phyloP scores from a whole-genome alignment of 441 rosid species.

The Pelargonium citronellum region DNA sequence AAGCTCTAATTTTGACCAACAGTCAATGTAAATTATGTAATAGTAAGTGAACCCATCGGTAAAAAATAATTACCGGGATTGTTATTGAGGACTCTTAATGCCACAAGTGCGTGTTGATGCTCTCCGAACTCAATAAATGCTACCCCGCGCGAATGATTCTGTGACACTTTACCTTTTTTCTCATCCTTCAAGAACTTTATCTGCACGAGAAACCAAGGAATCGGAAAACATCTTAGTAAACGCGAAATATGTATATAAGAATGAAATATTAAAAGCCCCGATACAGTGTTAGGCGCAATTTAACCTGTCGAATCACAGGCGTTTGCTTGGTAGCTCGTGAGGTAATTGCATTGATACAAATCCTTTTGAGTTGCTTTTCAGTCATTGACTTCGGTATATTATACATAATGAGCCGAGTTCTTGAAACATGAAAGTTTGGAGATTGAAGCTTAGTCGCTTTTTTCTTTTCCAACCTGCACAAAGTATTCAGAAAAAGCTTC shows the following conservation, averaged over 20 bases:
- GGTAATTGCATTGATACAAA: conserved; percentile 64
- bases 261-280: conserved; percentile 5
- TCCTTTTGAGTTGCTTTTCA: conserved; percentile 55
- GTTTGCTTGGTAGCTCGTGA: conserved; percentile 91
- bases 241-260: neutral
- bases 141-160: conserved; percentile 70
- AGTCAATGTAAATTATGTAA: neutral
- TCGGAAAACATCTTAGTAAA: neutral
- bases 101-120: conserved; percentile 85
- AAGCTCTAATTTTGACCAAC: too few species aligned
- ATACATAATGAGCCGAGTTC: conserved; percentile 65
- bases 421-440: conserved; percentile 86
- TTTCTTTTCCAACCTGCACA: conserved; percentile 69
- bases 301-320: conserved; percentile 73
- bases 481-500: conserved; percentile 7
- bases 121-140: conserved; percentile 83
- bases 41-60: neutral
- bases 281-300: neutral
- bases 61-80: conserved; percentile 61
- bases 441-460: conserved; percentile 81
- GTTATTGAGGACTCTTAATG: conserved; percentile 84
- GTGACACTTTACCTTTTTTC: conserved; percentile 56
- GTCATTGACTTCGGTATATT: conserved; percentile 77
- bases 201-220: conserved; percentile 32
- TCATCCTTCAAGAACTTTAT: conserved; percentile 61